Percentiles rank a stretch among this genome's conserved stretches.
These are phyloP conservation scores for Monilinia laxa DNA, from an alignment of 2,329 filamentous ascomycete species.

Conservation along the genomic window DNA sequence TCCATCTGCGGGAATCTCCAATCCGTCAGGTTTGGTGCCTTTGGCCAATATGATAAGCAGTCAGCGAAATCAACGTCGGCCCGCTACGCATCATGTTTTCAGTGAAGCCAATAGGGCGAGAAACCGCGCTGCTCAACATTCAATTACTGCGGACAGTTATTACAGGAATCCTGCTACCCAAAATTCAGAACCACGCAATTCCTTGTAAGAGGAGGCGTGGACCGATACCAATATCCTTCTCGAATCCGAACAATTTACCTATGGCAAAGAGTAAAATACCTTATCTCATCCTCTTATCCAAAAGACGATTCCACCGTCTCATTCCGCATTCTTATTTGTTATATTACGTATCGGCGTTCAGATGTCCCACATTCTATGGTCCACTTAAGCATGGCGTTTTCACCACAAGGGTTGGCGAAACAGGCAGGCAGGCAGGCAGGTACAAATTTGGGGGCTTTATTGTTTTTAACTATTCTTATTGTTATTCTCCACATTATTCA, in stretches of 20 bases:
- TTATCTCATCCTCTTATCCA: background rate
- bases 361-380: conserved; percentile 13
- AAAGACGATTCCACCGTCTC: background rate
- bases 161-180: background rate
- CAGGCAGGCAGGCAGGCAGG: conserved; percentile 11
- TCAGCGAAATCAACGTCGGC: background rate
- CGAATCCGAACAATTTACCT: too few species aligned
- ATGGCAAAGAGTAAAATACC: too few species aligned
- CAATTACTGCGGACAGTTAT: background rate
- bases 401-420: conserved; percentile 5
- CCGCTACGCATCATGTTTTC: background rate
- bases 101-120: background rate
- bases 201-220: background rate
- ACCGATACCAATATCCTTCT: too few species aligned
- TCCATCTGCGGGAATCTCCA: background rate
- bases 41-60: background rate
- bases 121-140: background rate
- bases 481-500: background rate
- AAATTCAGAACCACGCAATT: background rate
- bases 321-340: background rate
- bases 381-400: conserved; percentile 12
- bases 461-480: background rate
- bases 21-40: background rate
- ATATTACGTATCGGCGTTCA: conserved; percentile 9
- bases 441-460: conserved; percentile 1